Evolutionary conservation across 1,284 basidiomycete genomes (phyloP).

Genomic region (Singerocomus inundabilis): DNA sequence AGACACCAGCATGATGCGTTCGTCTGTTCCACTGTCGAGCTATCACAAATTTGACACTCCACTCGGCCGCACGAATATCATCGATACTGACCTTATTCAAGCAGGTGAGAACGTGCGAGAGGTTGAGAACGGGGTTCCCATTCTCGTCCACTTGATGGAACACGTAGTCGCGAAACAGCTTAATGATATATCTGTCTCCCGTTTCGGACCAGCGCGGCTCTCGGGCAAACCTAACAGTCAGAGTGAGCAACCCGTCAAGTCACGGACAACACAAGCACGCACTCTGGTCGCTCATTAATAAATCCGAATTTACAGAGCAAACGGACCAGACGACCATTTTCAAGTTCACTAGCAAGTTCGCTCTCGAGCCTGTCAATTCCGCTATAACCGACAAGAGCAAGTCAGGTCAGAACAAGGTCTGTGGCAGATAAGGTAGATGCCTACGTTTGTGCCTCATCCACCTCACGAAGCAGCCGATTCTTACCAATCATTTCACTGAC

Average conservation of each 20-base stretch:
- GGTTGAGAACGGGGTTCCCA: slow-evolving; percentile 86
- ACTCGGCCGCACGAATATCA: not conserved
- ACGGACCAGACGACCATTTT: slow-evolving; percentile 93
- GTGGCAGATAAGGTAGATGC: slow-evolving; percentile 22
- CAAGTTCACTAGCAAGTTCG: slow-evolving; percentile 88
- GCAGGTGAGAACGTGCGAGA: slow-evolving; percentile 87
- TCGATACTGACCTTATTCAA: slow-evolving; percentile 74
- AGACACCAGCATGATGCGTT: slow-evolving; percentile 92
- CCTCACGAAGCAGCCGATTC: slow-evolving; percentile 70
- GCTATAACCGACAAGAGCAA: slow-evolving; percentile 37
- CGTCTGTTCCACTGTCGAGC: slow-evolving; percentile 92
- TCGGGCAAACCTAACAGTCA: slow-evolving; percentile 76
- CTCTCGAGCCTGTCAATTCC: slow-evolving; percentile 82
- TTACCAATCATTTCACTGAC: slow-evolving; percentile 77
- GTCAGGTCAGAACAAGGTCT: slow-evolving; percentile 1
- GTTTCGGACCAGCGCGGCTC: slow-evolving; percentile 98
- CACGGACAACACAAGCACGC: slow-evolving; percentile 32
- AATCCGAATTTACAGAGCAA: slow-evolving; percentile 94
- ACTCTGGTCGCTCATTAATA: slow-evolving; percentile 99
- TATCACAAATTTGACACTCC: slow-evolving; percentile 33
- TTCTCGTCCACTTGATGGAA: slow-evolving; percentile 96
- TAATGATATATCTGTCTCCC: slow-evolving; percentile 96
- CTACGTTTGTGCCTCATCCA: slow-evolving; percentile 81
- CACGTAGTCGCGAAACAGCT: slow-evolving; percentile 97
- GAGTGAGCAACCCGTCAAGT: slow-evolving; percentile 1